These are phyloP conservation scores for Penicillium goetzii DNA, from an alignment of 495 filamentous ascomycete genomes.

Conservation along the genomic window DNA sequence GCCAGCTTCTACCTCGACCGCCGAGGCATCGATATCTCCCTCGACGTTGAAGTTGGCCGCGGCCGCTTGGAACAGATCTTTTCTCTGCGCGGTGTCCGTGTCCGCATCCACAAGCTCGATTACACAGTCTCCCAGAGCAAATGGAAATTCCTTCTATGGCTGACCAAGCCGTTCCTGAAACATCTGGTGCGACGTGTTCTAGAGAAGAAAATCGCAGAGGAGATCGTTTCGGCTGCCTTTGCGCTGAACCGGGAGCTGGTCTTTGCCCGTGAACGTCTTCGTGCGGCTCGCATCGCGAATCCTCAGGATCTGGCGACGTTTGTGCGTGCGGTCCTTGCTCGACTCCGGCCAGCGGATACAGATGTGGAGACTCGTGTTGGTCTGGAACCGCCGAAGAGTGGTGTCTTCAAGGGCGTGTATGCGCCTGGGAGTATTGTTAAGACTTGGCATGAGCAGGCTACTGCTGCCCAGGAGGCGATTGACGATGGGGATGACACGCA, in stretches of 20 bases:
- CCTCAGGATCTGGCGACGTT: constrained; percentile 81
- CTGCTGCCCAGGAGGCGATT: constrained; percentile 63
- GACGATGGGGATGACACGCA: constrained; percentile 57
- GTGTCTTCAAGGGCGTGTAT: constrained; percentile 82
- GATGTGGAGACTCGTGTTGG: constrained; percentile 75
- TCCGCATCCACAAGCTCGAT: constrained; percentile 83
- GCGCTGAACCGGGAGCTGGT: constrained; percentile 82
- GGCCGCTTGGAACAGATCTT: constrained; percentile 79
- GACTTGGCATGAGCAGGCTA: constrained; percentile 81
- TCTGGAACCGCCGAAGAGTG: constrained; percentile 61
- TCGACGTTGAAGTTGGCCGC: constrained; percentile 79
- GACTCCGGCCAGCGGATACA: constrained; percentile 71
- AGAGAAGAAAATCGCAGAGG: constrained; percentile 74
- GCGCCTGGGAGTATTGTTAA: constrained; percentile 86
- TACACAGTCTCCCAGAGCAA: constrained; percentile 75
- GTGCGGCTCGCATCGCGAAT: constrained; percentile 80
- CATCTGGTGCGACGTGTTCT: constrained; percentile 77
- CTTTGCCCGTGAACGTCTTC: constrained; percentile 81
- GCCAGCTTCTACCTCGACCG: constrained; percentile 83
- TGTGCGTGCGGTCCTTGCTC: constrained; percentile 75
- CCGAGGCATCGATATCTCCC: constrained; percentile 80
- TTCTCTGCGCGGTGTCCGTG: constrained; percentile 71
- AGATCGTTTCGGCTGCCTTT: constrained; percentile 69
- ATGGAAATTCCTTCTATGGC: constrained; percentile 76
- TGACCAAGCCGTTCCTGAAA: constrained; percentile 82